Base-by-base conservation (phyloP, 495 filamentous ascomycete genomes). In the Daldinia grandis region DNA sequence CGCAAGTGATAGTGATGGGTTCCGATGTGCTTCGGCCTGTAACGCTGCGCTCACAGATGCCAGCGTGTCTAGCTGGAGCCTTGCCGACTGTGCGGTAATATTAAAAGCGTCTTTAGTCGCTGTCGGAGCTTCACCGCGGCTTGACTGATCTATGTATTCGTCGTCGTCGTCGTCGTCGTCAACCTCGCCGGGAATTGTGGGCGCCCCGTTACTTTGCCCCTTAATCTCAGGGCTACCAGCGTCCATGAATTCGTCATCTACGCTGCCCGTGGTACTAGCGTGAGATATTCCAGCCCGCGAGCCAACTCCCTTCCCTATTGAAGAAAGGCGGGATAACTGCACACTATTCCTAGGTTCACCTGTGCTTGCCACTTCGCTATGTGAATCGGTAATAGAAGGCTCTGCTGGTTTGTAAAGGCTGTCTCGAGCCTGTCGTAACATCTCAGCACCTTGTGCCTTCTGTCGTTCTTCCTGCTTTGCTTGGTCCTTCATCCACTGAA, bases 401-500 rank as follows among this genome's bases (percentile, higher is more conserved):
- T 81, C 71, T 64, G 73, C 67, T 4, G 63, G 78, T 74, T 74
- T 83, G 74, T 50, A 58, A 8, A 88, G 86, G 25, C 89, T 88
- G 24, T 88, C 85, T 71, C 89, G 90, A 21, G 93, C 92, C 75
- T 93, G 88, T 69, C 90, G 89, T 47, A 98, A 78, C 21, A 90
- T 83, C 73, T 96, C 93, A 1, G 89, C 90, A 75, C 91, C 90
- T 35, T 87, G 89, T 28, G 86, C 86, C 37, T 89, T 89, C 62
- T 91, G 87, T 58, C 82, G 87, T 66, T 97, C 92, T 72, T 97
- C 94, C 76, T 94, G 91, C 71, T 91, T 93, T 6, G 93, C 94
- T 79, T 98, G 96, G 75, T 99, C 95, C 78, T 98, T 99, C 60
- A 92, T 89, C 91, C 93, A 98, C 78, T 98, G 95, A 58, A 99